A percentile compares a stretch with the other conserved stretches of the same genome.
These are phyloP conservation scores for Lodderomyces theae DNA, from an alignment of 1,139 yeast genomes.

Conservation along the genomic window DNA sequence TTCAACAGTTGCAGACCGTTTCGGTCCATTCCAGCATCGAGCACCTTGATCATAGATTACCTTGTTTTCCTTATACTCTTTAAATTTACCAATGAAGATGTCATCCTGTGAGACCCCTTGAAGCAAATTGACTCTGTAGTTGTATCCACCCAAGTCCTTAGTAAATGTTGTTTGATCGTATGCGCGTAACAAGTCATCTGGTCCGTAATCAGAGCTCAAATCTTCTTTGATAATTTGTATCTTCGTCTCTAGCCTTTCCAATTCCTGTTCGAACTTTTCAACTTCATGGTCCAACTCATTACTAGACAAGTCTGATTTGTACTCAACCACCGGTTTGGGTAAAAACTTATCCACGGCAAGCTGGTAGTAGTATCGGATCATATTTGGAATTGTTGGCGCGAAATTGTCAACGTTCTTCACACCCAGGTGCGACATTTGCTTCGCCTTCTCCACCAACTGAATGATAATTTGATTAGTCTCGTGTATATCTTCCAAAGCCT, in stretches of 20 bases:
- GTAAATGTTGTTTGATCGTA: conserved; percentile 49
- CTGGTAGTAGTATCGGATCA: conserved; percentile 25
- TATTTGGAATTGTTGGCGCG: conserved; percentile 24
- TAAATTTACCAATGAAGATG: conserved; percentile 55
- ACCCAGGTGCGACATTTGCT: conserved; percentile 10
- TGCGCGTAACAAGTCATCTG: conserved; percentile 62
- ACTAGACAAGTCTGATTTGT: conserved; percentile 8
- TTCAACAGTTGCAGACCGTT: conserved; percentile 63
- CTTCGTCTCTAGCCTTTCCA: conserved; percentile 21
- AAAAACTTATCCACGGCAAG: conserved; percentile 13
- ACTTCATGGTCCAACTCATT: conserved; percentile 12
- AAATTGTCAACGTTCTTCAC: neutral
- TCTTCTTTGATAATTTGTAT: conserved; percentile 18
- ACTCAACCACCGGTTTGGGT: conserved; percentile 9
- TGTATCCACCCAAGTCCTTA: conserved; percentile 62
- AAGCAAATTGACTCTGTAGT: conserved; percentile 60
- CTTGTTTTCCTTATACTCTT: conserved; percentile 33
- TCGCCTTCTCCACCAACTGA: conserved; percentile 16
- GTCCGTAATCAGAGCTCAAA: conserved; percentile 49
- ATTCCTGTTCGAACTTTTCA: conserved; percentile 15
- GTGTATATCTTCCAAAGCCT: conserved; percentile 11
- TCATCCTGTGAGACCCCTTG: conserved; percentile 60
- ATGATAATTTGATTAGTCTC: conserved; percentile 13
- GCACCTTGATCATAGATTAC: conserved; percentile 61
- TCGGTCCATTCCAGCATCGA: conserved; percentile 94